Base-by-base conservation (phyloP, 2,329 filamentous ascomycete genomes). In the Mariannaea sp. region DNA sequence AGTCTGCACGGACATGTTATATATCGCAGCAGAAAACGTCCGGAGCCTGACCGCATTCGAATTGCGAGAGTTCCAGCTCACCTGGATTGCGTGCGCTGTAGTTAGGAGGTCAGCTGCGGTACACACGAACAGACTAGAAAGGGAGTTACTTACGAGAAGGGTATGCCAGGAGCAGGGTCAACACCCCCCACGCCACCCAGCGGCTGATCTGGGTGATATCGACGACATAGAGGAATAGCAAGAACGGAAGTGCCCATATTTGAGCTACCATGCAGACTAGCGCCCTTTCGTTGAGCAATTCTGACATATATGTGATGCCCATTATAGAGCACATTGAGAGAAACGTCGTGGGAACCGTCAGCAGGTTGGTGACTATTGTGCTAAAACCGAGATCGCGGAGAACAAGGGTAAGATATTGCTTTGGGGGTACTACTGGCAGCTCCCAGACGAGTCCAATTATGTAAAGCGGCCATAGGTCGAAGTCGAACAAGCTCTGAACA, bases 391-490 rank as follows among this genome's bases (percentile, higher is more conserved):
- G 47, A 38, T 51, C 53, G n/a, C 53, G 38, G 7, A 84, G 71
- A 5, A 76, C 79, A 4, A 82, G 73, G 0, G 82, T 82, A 5
- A 86, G 71, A 49, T 83, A 84, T 5, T 72, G 71, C 13, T 66
- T 67, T 0, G 78, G 75, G 0, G 80, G 77, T 0, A 64, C 35
- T 9, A 54, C 16, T 69, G 3, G 71, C 68, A 1, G 81, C 80
- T 12, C 82, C 78, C 39, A 76, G 75, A 42, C 74, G 74, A 82
- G 58, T 2, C 79, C 79, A 13, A 81, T 70, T 6, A 77, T 45
- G 57, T 84, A 84, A 3, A 82, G 64, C 0, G 80, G 80, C 64
- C 61, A 86, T 43, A 86, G 71, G 55, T 86, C 80, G 61, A 80
- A 85, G 60, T 86, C 83, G 10, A 73, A 74, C 8, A 83, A 59